Percentiles rank a stretch among this genome's conserved stretches.
Conservation (phyloP, 2,329 filamentous ascomycete species). For the Ceratocystis alfenasii region DNA sequence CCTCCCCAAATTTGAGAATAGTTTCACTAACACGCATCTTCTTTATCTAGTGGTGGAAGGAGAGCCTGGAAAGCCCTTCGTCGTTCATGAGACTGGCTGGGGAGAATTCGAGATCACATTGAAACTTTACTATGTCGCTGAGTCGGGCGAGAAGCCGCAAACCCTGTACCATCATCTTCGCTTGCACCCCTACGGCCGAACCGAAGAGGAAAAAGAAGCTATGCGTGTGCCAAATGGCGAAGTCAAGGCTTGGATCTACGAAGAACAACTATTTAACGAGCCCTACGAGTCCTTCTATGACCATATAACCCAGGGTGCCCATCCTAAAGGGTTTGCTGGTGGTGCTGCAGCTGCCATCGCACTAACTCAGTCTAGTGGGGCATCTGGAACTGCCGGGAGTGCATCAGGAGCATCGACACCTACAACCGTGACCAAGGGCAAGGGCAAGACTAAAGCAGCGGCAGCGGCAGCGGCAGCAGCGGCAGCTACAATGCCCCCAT, state of each 20-base stretch:
- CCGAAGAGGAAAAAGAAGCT: constrained; percentile 57
- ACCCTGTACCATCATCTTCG: constrained; percentile 90
- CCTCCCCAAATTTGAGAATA: not conserved
- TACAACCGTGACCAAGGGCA: constrained; percentile 37
- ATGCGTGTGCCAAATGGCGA: constrained; percentile 47
- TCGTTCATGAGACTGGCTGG: constrained; percentile 89
- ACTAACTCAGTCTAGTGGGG: constrained; percentile 15
- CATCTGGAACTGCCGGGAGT: constrained; percentile 23
- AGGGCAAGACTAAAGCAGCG: constrained; percentile 33
- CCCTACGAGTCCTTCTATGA: constrained; percentile 89
- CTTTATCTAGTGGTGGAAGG: constrained; percentile 51
- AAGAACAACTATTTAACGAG: constrained; percentile 95
- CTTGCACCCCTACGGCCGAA: constrained; percentile 78
- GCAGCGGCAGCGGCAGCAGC: constrained; percentile 26
- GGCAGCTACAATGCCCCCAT: constrained; percentile 30
- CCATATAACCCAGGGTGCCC: constrained; percentile 62
- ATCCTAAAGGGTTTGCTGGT: constrained; percentile 35
- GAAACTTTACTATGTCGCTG: constrained; percentile 82
- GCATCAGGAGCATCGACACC: not conserved
- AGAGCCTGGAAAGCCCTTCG: constrained; percentile 56
- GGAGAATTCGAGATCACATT: constrained; percentile 96
- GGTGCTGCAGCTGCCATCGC: constrained; percentile 20
- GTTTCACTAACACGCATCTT: not conserved
- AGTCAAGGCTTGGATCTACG: constrained; percentile 71
- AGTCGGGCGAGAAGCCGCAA: constrained; percentile 84